Conservation (phyloP, 345 rosid genomes). For the Arabis hirsuta region DNA sequence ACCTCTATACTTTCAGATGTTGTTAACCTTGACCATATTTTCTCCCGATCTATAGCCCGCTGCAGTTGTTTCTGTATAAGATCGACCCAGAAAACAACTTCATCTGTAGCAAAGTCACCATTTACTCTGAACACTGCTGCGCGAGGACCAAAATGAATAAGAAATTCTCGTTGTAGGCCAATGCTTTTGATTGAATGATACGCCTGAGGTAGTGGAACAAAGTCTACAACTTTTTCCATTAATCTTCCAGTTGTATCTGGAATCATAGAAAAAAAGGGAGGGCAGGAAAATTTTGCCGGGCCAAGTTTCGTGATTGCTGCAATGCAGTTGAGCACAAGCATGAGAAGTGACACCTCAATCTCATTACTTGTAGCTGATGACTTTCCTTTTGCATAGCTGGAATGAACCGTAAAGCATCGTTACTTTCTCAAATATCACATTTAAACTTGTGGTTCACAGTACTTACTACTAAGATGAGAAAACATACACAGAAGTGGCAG, state of each 20-base stretch:
- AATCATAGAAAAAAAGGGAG: slow-evolving; percentile 64
- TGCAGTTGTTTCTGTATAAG: slow-evolving; percentile 86
- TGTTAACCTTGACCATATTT: slow-evolving; percentile 94
- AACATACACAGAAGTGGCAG: slow-evolving; percentile 69
- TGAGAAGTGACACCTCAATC: slow-evolving; percentile 78
- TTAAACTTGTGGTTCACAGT: slow-evolving; percentile 17
- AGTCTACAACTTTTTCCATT: slow-evolving; percentile 89
- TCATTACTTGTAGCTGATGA: slow-evolving; percentile 52
- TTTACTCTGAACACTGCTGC: slow-evolving; percentile 74
- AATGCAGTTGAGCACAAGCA: slow-evolving; percentile 78
- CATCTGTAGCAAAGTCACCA: slow-evolving; percentile 71
- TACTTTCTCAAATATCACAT: slow-evolving; percentile 30
- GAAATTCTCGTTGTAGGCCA: slow-evolving; percentile 89
- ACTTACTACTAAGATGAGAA: slow-evolving; percentile 19
- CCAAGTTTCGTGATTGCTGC: slow-evolving; percentile 91
- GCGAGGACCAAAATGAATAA: slow-evolving; percentile 93
- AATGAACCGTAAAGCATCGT: slow-evolving; percentile 34
- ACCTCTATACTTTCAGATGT: slow-evolving; percentile 99
- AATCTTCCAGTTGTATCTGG: slow-evolving; percentile 82
- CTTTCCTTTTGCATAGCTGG: slow-evolving; percentile 60
- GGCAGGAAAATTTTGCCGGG: slow-evolving; percentile 79
- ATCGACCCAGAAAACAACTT: slow-evolving; percentile 91
- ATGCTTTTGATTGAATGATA: slow-evolving; percentile 70
- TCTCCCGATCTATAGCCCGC: slow-evolving; percentile 90
- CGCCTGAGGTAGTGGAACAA: slow-evolving; percentile 69